Percentiles rank a stretch among this genome's conserved stretches.
Conservation (phyloP, 2,329 filamentous ascomycete species). For the Didymella pomorum region DNA sequence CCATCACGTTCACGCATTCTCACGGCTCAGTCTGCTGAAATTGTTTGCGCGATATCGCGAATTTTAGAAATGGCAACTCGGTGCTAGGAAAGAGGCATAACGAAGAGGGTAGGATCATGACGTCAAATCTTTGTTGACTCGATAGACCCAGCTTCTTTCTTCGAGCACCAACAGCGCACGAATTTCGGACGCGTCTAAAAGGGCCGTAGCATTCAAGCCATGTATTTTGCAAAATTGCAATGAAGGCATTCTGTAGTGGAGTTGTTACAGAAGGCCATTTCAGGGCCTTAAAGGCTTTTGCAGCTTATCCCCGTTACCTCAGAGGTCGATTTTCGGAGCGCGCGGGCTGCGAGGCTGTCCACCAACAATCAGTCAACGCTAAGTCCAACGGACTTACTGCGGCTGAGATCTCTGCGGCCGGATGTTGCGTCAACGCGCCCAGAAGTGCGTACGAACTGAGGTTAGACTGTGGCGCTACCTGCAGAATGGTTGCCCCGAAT, state of each 20-base stretch:
- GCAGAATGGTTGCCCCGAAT: neutral
- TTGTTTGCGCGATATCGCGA: neutral
- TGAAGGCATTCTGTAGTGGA: neutral
- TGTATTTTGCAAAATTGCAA: neutral
- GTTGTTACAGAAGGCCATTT: neutral
- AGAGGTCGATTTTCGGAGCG: neutral
- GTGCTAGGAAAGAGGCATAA: no score
- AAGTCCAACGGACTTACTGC: slow-evolving; percentile 8
- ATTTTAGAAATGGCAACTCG: neutral
- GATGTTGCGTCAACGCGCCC: slow-evolving; percentile 3
- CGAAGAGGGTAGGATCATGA: neutral
- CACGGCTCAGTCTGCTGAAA: neutral
- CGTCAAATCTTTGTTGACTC: neutral
- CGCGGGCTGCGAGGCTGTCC: neutral
- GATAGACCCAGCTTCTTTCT: neutral
- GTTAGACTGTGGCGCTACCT: slow-evolving; percentile 9
- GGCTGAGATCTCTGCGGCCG: slow-evolving; percentile 6
- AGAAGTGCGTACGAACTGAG: slow-evolving; percentile 8
- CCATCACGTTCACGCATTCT: neutral
- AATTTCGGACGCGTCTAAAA: neutral
- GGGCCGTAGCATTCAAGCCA: neutral
- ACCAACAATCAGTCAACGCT: neutral
- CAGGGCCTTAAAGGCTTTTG: neutral
- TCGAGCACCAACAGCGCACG: neutral
- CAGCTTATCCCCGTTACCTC: neutral